Conservation (phyloP, 495 filamentous ascomycete genomes). For the Neurospora tetraspora region DNA sequence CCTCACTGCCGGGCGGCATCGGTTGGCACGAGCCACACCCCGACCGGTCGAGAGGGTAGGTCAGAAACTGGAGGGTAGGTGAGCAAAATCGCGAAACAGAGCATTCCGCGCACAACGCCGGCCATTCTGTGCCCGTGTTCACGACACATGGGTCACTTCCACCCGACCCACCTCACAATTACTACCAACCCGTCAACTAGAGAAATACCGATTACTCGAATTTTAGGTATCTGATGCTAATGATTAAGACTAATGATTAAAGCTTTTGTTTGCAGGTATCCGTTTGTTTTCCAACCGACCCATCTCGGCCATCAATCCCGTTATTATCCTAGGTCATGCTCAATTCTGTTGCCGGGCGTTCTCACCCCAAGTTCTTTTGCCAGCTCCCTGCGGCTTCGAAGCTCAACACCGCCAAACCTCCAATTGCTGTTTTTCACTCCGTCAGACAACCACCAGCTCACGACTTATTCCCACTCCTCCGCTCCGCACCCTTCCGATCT, state of each 20-base stretch:
- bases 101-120: not conserved
- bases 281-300: not conserved
- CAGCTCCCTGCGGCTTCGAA: too few species aligned
- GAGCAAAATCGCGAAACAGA: not conserved
- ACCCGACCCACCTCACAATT: not conserved
- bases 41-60: not conserved
- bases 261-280: not conserved
- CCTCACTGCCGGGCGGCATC: not conserved
- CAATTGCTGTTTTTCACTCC: too few species aligned
- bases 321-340: not conserved
- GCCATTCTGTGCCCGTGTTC: not conserved
- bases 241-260: not conserved
- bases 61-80: not conserved
- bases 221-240: not conserved
- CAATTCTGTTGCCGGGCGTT: too few species aligned
- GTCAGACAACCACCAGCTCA: not conserved
- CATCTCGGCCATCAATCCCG: not conserved
- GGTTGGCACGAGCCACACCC: not conserved
- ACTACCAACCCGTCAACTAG: not conserved
- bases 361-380: too few species aligned
- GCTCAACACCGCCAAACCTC: too few species aligned
- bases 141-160: not conserved
- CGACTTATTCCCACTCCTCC: not conserved
- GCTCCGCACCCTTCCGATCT: conserved; percentile 4
- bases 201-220: not conserved